Evolutionary conservation across 305 asterid species (phyloP).

Genomic region (Solanum hybrid): DNA sequence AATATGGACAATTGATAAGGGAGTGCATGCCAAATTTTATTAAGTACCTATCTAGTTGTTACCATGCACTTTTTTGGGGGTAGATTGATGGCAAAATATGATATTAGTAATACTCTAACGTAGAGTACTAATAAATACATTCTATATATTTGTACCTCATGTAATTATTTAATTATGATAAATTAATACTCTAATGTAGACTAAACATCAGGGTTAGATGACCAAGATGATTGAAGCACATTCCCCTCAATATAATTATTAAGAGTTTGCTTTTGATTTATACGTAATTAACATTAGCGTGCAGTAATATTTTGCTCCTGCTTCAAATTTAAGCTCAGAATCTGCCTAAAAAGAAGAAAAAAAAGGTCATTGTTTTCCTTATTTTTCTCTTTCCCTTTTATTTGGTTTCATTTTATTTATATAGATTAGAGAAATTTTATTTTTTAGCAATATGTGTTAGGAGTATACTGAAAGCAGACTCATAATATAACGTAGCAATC

Average conservation of each 20-base stretch:
- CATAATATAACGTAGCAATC: neutral
- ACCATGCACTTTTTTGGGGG: neutral
- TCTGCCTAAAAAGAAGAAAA: neutral
- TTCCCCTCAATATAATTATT: neutral
- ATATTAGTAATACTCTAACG: neutral
- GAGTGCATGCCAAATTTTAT: neutral
- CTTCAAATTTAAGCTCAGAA: neutral
- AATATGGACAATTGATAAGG: no score
- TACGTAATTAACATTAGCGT: neutral
- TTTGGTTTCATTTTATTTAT: neutral
- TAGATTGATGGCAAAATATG: neutral
- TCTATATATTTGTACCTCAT: neutral
- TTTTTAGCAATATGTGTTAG: neutral
- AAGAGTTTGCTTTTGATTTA: neutral
- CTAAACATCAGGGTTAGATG: neutral
- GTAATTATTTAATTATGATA: neutral
- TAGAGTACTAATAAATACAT: neutral
- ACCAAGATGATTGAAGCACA: neutral
- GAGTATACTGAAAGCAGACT: neutral
- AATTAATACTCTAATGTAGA: neutral
- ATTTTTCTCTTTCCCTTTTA: neutral
- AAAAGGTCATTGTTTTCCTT: neutral
- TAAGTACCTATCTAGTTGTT: neutral
- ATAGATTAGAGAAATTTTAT: neutral
- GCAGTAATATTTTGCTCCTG: neutral